A percentile compares a stretch with the other conserved stretches of the same genome.
Conservation (phyloP, 2,329 filamentous ascomycete species). For the Amauroascus verrucosus region DNA sequence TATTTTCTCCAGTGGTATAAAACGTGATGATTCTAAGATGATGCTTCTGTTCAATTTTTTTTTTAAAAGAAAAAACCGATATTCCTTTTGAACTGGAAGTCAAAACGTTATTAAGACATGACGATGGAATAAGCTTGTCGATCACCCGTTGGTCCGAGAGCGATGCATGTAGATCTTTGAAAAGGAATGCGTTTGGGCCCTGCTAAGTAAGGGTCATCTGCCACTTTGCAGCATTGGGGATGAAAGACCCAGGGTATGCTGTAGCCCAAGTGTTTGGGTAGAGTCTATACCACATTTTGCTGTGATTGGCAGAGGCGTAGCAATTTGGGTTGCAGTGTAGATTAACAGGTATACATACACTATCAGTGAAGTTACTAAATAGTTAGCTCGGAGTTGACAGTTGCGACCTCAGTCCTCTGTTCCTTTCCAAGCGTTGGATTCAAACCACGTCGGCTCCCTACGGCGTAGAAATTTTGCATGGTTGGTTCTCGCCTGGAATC, state of each 20-base stretch:
- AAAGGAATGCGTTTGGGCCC: neutral
- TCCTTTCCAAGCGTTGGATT: too few relatives aligned
- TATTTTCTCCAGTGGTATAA: constrained; percentile 1
- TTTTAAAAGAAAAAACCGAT: neutral
- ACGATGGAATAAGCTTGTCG: constrained; percentile 6
- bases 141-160: neutral
- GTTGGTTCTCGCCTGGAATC: too few relatives aligned
- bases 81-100: too few relatives aligned
- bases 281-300: neutral
- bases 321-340: neutral
- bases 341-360: too few relatives aligned
- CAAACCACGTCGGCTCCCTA: too few relatives aligned
- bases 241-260: neutral
- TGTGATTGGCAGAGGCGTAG: neutral
- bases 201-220: neutral
- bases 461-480: too few relatives aligned
- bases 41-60: neutral
- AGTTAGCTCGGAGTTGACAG: too few relatives aligned
- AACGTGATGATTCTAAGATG: neutral
- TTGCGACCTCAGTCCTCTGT: too few relatives aligned
- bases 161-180: neutral
- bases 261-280: neutral
- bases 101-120: neutral
- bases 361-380: too few relatives aligned
- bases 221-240: neutral